Base-by-base conservation (phyloP, 2,329 filamentous ascomycete species). In the Fonsecaea monophora region DNA sequence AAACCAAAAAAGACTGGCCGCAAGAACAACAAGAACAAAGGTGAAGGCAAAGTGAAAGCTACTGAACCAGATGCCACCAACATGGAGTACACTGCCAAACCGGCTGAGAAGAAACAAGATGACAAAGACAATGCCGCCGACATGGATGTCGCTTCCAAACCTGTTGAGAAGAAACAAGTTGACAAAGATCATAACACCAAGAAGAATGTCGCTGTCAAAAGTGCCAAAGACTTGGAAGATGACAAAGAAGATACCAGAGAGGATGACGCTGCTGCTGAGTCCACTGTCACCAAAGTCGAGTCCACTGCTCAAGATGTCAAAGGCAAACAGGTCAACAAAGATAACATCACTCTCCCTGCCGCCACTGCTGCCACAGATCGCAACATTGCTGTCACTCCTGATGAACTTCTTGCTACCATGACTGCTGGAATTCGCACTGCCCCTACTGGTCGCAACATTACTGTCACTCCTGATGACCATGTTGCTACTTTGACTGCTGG, bases 41-140 rank as follows among this genome's bases (percentile, higher is more conserved):
- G 48, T 38, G 59, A 61, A 30, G 25, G 9, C 38, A 48, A 34
- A 50, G 45, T 30, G 25, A 30, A 61, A 34, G 35, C 25, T 45
- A 40, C 21, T 48, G 58, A 53, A 37, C 15, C 42, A 35, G 42
- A 21, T 30, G 3, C 35, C 25, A 40, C 21, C 42, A 18, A n/a
- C 3, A 59, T 59, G n/a, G 37, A 18, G n/a, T 4, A 25, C 45
- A 53, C 42, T 42, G 21, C 21, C 50, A 34, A 53, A 35, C 15
- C 5, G 3, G 25, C 15, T 15, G 38, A 18, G 6, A 21, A 40
- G 7, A 35, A 10, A 8, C 38, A 48, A n/a, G 57, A 42, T 50
- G 57, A n/a, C 57, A 60, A 38, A 13, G 37, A 38, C 13, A 38
- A 38, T 4, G 37, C 37, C 15, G 30, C 25, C 37, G 25, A 56